Conservation (phyloP, 257 asterid genomes). For the Oldenlandia corymbosa region DNA sequence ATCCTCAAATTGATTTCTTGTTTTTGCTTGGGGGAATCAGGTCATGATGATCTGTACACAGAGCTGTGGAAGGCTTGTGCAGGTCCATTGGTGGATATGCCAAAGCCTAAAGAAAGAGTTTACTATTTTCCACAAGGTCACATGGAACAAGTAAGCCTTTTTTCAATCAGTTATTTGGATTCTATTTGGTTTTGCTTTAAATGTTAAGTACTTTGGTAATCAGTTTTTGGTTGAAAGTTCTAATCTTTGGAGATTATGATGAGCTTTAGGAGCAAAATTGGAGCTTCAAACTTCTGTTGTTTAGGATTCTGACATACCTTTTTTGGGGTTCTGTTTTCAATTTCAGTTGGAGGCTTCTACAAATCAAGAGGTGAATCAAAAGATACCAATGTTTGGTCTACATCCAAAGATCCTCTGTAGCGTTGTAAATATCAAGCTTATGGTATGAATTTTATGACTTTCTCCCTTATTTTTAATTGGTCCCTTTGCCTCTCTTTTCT, state of each 20-base stretch:
- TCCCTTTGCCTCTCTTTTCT: neutral
- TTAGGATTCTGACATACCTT: conserved; percentile 18
- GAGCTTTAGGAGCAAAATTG: neutral
- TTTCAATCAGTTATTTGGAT: neutral
- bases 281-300: neutral
- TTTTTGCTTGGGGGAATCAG: conserved; percentile 13
- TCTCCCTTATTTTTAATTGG: conserved; percentile 6
- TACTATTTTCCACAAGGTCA: conserved; percentile 98
- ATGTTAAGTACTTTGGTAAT: conserved; percentile 27
- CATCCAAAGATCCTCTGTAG: conserved; percentile 79
- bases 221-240: conserved; percentile 15
- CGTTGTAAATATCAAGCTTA: conserved; percentile 53
- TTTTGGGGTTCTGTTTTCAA: conserved; percentile 19
- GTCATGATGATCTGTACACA: conserved; percentile 46
- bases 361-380: conserved; percentile 72
- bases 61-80: conserved; percentile 96
- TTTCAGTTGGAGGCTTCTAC: conserved; percentile 92
- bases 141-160: conserved; percentile 81
- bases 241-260: conserved; percentile 8
- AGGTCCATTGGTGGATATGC: conserved; percentile 91
- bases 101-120: conserved; percentile 63
- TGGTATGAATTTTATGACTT: conserved; percentile 43
- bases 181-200: neutral
- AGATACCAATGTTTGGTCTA: conserved; percentile 67
- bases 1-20: neutral